A percentile compares a stretch with the other conserved stretches of the same genome.
phyloP scores from a whole-genome alignment of 2,329 filamentous ascomycete species.

The Lecanicillium sp. region DNA sequence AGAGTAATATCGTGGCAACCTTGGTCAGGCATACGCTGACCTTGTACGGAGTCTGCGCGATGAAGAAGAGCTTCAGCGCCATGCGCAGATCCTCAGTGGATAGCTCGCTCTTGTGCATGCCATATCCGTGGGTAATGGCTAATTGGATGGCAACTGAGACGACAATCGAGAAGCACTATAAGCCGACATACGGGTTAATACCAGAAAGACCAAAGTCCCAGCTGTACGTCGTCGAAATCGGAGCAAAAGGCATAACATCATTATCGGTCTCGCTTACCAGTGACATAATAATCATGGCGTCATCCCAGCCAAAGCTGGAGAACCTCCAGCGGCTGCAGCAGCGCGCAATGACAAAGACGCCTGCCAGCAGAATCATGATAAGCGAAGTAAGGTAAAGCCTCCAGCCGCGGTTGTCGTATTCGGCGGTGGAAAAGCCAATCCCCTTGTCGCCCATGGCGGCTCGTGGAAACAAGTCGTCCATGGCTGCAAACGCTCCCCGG shows the following conservation, averaged over 20 bases:
- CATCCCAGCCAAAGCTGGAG: slow-evolving; percentile 27
- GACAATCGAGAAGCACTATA: slow-evolving; percentile 21
- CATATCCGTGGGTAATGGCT: slow-evolving; percentile 29
- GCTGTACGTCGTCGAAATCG: too few species aligned
- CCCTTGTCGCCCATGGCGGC: slow-evolving; percentile 10
- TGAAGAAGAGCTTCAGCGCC: slow-evolving; percentile 32
- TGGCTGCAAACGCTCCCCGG: too few species aligned
- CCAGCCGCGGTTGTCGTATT: slow-evolving; percentile 25
- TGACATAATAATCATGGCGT: slow-evolving; percentile 28
- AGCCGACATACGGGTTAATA: background rate
- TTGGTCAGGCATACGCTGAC: slow-evolving; percentile 43
- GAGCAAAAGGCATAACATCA: too few species aligned
- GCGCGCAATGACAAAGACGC: slow-evolving; percentile 24
- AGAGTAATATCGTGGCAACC: slow-evolving; percentile 39
- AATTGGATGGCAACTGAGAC: slow-evolving; percentile 25
- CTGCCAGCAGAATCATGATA: slow-evolving; percentile 28
- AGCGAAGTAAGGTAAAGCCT: slow-evolving; percentile 23
- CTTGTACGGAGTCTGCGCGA: slow-evolving; percentile 42
- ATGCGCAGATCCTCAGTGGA: slow-evolving; percentile 16
- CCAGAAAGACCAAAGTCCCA: background rate
- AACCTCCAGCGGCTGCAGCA: slow-evolving; percentile 25
- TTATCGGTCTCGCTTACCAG: slow-evolving; percentile 20
- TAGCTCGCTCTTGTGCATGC: slow-evolving; percentile 28
- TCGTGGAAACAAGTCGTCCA: too few species aligned
- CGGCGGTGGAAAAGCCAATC: slow-evolving; percentile 20